phyloP scores from a whole-genome alignment of 148 eudicot genomes.

The Mesembryanthemum crystallinum region DNA sequence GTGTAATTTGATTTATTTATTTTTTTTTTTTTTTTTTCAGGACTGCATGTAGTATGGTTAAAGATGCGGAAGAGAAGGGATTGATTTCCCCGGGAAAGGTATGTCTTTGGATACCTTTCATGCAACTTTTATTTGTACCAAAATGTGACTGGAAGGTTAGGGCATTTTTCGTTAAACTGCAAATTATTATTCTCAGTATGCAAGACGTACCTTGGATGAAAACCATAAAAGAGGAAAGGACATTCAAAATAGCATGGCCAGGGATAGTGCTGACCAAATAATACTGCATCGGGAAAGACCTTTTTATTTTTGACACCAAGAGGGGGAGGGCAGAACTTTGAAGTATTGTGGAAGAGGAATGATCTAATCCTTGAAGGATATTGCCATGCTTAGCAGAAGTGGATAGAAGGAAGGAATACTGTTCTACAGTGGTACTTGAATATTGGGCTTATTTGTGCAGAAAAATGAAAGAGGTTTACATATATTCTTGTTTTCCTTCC shows the following conservation, averaged over 20 bases:
- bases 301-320: background rate
- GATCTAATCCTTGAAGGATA: no score
- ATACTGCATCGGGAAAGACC: background rate
- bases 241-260: background rate
- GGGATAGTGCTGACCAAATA: background rate
- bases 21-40: conserved; percentile 34
- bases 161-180: no score
- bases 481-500: background rate
- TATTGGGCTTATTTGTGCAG: background rate
- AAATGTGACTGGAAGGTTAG: no score
- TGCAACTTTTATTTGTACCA: no score
- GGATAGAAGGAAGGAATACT: no score
- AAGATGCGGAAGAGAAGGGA: conserved; percentile 80
- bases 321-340: background rate
- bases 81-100: conserved; percentile 80
- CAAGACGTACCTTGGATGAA: background rate
- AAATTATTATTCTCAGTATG: background rate
- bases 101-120: conserved; percentile 3
- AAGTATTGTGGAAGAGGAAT: no score
- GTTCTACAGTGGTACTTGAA: background rate
- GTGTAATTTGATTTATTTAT: conserved; percentile 5
- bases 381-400: no score
- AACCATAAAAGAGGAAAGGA: background rate
- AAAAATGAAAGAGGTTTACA: background rate
- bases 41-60: conserved; percentile 63